phyloP scores from a whole-genome alignment of 306 rosid genomes.

The Biancaea sappan region DNA sequence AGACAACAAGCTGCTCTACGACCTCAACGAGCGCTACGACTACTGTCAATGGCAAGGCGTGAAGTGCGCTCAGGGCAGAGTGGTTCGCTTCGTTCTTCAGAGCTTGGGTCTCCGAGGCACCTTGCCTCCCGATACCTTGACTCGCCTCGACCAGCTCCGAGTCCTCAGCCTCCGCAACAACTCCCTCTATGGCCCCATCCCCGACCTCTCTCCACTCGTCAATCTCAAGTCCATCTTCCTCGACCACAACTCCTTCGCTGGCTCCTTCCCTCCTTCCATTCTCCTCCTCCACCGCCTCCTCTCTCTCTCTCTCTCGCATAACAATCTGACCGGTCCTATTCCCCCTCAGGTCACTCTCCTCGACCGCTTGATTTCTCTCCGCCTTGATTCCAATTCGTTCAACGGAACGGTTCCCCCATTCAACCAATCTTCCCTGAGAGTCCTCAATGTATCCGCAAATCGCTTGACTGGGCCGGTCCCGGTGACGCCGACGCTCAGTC shows the following conservation, averaged over 20 bases:
- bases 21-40: conserved; percentile 67
- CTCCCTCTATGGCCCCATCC: conserved; percentile 80
- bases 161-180: conserved; percentile 74
- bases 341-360: conserved; percentile 46
- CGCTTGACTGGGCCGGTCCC: neutral
- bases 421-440: conserved; percentile 54
- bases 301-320: conserved; percentile 59
- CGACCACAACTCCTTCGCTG: conserved; percentile 62
- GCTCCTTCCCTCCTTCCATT: conserved; percentile 70
- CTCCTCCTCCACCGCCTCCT: conserved; percentile 62
- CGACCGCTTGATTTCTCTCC: conserved; percentile 65
- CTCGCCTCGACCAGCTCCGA: conserved; percentile 83
- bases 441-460: neutral
- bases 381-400: conserved; percentile 63
- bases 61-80: conserved; percentile 78
- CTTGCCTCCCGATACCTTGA: conserved; percentile 57
- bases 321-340: conserved; percentile 60
- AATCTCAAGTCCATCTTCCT: conserved; percentile 76
- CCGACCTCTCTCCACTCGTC: conserved; percentile 68
- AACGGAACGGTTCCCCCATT: conserved; percentile 62
- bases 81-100: conserved; percentile 57
- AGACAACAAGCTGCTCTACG: conserved; percentile 67
- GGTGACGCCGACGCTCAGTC: neutral
- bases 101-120: conserved; percentile 55
- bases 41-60: conserved; percentile 93